These are phyloP conservation scores for Phialophora verrucosa DNA, from an alignment of 2,329 filamentous ascomycete species.

Conservation along the genomic window DNA sequence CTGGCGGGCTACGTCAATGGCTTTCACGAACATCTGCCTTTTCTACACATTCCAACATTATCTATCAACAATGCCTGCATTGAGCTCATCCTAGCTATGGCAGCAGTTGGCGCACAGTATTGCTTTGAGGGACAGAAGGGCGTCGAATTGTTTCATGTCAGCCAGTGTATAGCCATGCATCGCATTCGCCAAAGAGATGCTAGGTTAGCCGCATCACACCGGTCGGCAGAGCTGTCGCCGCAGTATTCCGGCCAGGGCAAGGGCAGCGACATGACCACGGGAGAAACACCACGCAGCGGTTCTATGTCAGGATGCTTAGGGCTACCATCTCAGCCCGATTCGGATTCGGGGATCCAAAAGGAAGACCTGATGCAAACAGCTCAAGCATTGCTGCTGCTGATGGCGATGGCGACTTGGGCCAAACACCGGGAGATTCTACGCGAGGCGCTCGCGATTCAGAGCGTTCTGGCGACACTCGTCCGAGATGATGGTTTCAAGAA, in stretches of 20 bases:
- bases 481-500: constrained; percentile 39
- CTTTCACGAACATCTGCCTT: constrained; percentile 41
- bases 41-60: constrained; percentile 37
- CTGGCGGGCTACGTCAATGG: constrained; percentile 40
- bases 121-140: constrained; percentile 39
- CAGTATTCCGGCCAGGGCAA: constrained; percentile 23
- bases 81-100: constrained; percentile 39
- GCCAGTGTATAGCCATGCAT: constrained; percentile 37
- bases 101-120: constrained; percentile 39
- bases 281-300: constrained; percentile 29
- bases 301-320: constrained; percentile 34
- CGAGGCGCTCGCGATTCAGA: constrained; percentile 41
- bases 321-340: constrained; percentile 28
- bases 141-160: constrained; percentile 36
- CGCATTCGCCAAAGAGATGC: constrained; percentile 36
- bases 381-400: constrained; percentile 38
- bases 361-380: constrained; percentile 39
- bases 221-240: constrained; percentile 38
- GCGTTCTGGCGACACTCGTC: constrained; percentile 39
- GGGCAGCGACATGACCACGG: constrained; percentile 16
- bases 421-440: constrained; percentile 39
- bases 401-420: constrained; percentile 41
- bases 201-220: constrained; percentile 28
- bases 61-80: constrained; percentile 33
- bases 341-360: constrained; percentile 18